Percentiles rank a stretch among this genome's conserved stretches.
These are phyloP conservation scores for Bassia scoparia DNA, from an alignment of 148 eudicot genomes.

Conservation along the genomic window DNA sequence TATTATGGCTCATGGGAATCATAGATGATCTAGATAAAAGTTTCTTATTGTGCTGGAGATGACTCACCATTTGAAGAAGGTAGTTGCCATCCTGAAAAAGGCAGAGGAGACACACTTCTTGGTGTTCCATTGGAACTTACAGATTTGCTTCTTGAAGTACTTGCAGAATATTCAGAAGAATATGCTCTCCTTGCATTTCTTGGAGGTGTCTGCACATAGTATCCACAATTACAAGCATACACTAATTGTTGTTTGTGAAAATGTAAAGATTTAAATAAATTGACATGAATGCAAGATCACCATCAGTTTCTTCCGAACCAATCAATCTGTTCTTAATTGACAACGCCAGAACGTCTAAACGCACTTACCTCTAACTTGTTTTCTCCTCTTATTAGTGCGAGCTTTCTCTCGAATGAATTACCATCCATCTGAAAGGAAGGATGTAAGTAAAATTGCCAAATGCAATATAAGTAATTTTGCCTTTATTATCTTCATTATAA, in stretches of 20 bases:
- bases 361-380: constrained; percentile 45
- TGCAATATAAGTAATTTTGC: neutral
- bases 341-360: neutral
- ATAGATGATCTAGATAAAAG: constrained; percentile 30
- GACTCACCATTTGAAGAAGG: constrained; percentile 18
- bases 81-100: constrained; percentile 14
- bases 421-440: constrained; percentile 43
- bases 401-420: constrained; percentile 59
- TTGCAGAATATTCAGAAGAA: constrained; percentile 25
- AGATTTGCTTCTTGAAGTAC: constrained; percentile 33
- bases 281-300: neutral
- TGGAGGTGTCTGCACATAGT: constrained; percentile 33
- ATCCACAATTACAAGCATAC: neutral
- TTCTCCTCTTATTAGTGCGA: constrained; percentile 47
- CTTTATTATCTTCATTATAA: neutral
- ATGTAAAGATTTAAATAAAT: neutral
- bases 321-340: neutral
- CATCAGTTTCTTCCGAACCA: neutral
- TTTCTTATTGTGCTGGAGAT: constrained; percentile 35
- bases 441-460: neutral
- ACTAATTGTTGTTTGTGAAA: neutral
- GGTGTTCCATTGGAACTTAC: constrained; percentile 30
- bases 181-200: constrained; percentile 36
- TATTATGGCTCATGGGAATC: constrained; percentile 24
- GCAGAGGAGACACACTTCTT: constrained; percentile 36